A percentile compares a stretch with the other conserved stretches of the same genome.
phyloP scores from a whole-genome alignment of 257 asterid species.

The Eucommia ulmoides region DNA sequence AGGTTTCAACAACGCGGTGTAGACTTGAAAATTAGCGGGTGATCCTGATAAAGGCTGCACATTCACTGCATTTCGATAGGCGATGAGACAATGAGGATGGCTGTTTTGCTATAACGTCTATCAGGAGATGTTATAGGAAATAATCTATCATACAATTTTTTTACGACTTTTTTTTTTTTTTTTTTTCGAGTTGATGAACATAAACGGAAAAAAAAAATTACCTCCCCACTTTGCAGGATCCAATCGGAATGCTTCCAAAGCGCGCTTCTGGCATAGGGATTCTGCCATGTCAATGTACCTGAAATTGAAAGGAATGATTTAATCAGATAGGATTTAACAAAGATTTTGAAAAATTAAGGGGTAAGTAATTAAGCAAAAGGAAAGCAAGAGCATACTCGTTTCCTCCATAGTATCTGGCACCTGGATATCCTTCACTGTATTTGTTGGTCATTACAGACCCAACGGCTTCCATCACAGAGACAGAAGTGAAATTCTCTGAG shows the following conservation, averaged over 20 bases:
- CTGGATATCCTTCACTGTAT: slow-evolving; percentile 4
- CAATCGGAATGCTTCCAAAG: slow-evolving; percentile 71
- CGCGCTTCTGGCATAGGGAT: slow-evolving; percentile 78
- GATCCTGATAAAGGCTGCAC: slow-evolving; percentile 90
- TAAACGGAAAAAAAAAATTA: no score
- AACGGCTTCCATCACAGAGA: slow-evolving; percentile 1
- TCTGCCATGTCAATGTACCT: slow-evolving; percentile 82
- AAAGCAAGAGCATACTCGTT: not conserved
- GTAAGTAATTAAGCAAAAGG: not conserved
- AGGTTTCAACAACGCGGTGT: slow-evolving; percentile 80
- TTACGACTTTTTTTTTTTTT: no score
- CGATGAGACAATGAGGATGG: not conserved
- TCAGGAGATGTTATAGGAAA: no score
- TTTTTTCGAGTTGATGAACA: no score
- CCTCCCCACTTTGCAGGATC: slow-evolving; percentile 88
- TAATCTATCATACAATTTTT: no score
- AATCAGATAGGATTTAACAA: not conserved
- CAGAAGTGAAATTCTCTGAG: slow-evolving; percentile 40
- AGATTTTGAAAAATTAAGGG: not conserved
- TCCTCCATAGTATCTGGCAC: slow-evolving; percentile 3
- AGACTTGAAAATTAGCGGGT: slow-evolving; percentile 75
- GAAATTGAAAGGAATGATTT: not conserved
- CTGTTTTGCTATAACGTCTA: no score
- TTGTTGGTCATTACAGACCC: slow-evolving; percentile 3
- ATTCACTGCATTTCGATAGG: slow-evolving; percentile 42